Evolutionary conservation across 768 basidiomycete genomes (phyloP).

Genomic region (Lepiota brunneoincarnata): DNA sequence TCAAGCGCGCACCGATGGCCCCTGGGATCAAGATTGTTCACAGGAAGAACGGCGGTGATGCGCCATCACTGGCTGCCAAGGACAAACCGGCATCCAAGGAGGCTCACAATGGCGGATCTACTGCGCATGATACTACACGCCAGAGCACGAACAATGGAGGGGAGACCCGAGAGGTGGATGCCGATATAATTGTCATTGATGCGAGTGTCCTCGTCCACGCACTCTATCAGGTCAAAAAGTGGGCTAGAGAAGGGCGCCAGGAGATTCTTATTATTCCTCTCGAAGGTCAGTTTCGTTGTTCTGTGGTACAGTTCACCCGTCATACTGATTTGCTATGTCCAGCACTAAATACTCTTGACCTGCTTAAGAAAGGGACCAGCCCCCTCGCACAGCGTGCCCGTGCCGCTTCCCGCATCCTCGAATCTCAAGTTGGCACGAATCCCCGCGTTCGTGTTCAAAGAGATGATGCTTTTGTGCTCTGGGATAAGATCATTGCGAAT

Average conservation of each 20-base stretch:
- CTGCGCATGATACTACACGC: neutral
- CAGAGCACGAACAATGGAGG: constrained; percentile 9
- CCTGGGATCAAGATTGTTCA: constrained; percentile 29
- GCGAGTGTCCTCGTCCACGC: constrained; percentile 81
- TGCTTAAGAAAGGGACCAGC: constrained; percentile 88
- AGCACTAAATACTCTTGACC: constrained; percentile 90
- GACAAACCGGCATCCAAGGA: constrained; percentile 14
- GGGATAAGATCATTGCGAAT: constrained; percentile 68
- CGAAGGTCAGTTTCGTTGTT: constrained; percentile 59
- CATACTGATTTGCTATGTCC: constrained; percentile 4
- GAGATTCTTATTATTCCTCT: constrained; percentile 84
- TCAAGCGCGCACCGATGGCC: constrained; percentile 30
- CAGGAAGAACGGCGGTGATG: constrained; percentile 27
- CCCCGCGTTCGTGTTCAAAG: constrained; percentile 78
- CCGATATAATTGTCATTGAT: constrained; percentile 75
- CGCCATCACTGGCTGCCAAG: constrained; percentile 15
- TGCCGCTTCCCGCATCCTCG: constrained; percentile 83
- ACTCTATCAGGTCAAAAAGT: constrained; percentile 74
- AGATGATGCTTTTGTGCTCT: constrained; percentile 79
- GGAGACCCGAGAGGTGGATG: constrained; percentile 43
- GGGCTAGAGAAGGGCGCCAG: constrained; percentile 74
- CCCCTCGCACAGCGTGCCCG: constrained; percentile 80
- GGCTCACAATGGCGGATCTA: constrained; percentile 1
- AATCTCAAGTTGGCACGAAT: constrained; percentile 83
- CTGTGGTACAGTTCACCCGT: neutral